Conservation (phyloP, 768 basidiomycete species). For the Termitomyces heimii region DNA sequence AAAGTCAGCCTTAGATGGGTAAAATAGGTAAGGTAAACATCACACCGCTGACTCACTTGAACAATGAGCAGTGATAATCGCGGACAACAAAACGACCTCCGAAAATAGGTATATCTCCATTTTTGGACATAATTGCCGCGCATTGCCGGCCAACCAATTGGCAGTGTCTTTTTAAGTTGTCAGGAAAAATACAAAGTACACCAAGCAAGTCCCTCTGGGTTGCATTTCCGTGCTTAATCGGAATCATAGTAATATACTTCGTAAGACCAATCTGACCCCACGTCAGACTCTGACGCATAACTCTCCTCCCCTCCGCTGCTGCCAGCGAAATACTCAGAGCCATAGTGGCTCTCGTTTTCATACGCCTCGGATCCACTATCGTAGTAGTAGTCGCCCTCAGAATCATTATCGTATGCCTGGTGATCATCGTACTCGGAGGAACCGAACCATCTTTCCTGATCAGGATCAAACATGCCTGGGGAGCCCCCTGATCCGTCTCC, state of each 20-base stretch:
- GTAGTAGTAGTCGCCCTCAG: slow-evolving; percentile 1
- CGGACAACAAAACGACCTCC: background rate
- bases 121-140: background rate
- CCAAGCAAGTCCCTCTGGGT: background rate
- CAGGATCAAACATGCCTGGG: background rate
- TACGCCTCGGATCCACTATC: background rate
- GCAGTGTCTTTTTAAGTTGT: background rate
- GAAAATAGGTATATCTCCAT: background rate
- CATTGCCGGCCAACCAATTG: background rate
- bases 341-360: background rate
- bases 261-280: background rate
- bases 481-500: background rate
- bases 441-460: background rate
- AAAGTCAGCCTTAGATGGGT: slow-evolving; percentile 7
- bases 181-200: background rate
- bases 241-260: slow-evolving; percentile 2
- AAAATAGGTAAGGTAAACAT: slow-evolving; percentile 9
- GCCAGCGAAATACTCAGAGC: background rate
- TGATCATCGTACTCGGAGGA: background rate
- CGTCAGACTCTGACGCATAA: background rate
- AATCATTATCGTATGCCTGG: background rate
- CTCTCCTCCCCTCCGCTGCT: background rate
- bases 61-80: background rate
- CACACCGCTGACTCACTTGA: slow-evolving; percentile 13
- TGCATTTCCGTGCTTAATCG: background rate